Conservation (phyloP, 352 stramenopile species). For the Phytophthora citrophthora region DNA sequence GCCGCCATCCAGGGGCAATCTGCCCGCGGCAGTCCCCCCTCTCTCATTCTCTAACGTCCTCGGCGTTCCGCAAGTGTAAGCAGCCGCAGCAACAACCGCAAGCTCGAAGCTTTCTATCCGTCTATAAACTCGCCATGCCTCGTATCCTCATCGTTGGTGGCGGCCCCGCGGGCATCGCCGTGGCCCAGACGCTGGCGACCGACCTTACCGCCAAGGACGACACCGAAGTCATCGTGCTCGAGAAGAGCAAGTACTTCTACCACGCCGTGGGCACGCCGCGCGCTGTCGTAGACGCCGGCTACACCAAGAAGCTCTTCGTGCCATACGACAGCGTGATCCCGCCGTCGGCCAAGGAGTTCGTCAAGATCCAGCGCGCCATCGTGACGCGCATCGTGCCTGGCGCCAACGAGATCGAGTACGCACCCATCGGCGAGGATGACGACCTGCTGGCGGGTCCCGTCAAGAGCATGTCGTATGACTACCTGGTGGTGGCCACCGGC, state of each 20-base stretch:
- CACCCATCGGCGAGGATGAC: slow-evolving; percentile 37
- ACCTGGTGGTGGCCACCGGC: slow-evolving; percentile 64
- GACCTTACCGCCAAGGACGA: slow-evolving; percentile 41
- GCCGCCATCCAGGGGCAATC: not conserved
- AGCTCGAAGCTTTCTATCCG: not conserved
- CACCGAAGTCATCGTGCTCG: slow-evolving; percentile 52
- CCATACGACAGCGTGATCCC: slow-evolving; percentile 59
- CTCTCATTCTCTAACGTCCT: slow-evolving; percentile 31
- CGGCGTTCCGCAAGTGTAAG: slow-evolving; percentile 7
- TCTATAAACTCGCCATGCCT: slow-evolving; percentile 30
- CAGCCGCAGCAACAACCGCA: not conserved
- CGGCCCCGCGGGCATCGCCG: slow-evolving; percentile 50
- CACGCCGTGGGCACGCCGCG: slow-evolving; percentile 50
- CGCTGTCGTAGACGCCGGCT: slow-evolving; percentile 51
- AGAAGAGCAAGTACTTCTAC: slow-evolving; percentile 66
- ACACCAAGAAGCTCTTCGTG: slow-evolving; percentile 61
- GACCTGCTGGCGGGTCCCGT: slow-evolving; percentile 30
- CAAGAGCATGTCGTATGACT: slow-evolving; percentile 59
- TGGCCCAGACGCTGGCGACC: slow-evolving; percentile 45
- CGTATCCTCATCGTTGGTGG: slow-evolving; percentile 64
- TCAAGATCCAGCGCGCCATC: slow-evolving; percentile 50
- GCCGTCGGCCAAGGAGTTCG: slow-evolving; percentile 34
- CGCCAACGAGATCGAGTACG: slow-evolving; percentile 48
- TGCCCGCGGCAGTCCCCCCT: not conserved
- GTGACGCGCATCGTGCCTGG: slow-evolving; percentile 42